phyloP scores from a whole-genome alignment of 441 rosid species.

The Syzygium malaccense region DNA sequence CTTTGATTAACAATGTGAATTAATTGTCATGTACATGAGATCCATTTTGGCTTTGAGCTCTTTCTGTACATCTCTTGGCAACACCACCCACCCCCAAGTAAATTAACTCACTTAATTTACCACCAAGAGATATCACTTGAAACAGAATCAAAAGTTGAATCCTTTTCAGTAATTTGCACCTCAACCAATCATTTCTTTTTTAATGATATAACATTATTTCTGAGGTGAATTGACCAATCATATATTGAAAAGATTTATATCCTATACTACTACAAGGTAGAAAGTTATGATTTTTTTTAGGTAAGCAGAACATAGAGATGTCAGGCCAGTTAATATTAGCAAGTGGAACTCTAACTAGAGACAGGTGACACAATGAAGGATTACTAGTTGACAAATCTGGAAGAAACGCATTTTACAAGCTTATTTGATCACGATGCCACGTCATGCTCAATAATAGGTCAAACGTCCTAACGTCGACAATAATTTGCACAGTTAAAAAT shows the following conservation, averaged over 20 bases:
- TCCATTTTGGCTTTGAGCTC: background rate
- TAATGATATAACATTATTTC: background rate
- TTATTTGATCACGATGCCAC: background rate
- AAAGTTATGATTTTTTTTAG: background rate
- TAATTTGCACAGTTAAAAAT: background rate
- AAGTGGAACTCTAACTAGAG: background rate
- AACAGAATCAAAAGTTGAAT: background rate
- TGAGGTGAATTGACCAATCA: background rate
- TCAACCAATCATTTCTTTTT: background rate
- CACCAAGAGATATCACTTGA: background rate
- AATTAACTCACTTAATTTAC: background rate
- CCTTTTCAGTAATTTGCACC: background rate
- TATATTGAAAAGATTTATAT: background rate
- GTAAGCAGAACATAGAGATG: background rate
- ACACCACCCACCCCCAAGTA: background rate
- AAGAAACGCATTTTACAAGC: background rate
- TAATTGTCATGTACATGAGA: background rate
- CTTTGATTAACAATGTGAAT: background rate
- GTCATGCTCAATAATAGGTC: background rate
- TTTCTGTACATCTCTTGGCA: background rate
- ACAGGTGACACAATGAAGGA: background rate
- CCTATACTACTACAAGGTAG: background rate
- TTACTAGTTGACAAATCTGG: background rate
- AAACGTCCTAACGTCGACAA: background rate
- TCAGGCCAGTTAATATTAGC: background rate